A percentile compares a stretch with the other conserved stretches of the same genome.
phyloP scores from a whole-genome alignment of 1,139 yeast genomes.

The Sugiyamaella sp. region DNA sequence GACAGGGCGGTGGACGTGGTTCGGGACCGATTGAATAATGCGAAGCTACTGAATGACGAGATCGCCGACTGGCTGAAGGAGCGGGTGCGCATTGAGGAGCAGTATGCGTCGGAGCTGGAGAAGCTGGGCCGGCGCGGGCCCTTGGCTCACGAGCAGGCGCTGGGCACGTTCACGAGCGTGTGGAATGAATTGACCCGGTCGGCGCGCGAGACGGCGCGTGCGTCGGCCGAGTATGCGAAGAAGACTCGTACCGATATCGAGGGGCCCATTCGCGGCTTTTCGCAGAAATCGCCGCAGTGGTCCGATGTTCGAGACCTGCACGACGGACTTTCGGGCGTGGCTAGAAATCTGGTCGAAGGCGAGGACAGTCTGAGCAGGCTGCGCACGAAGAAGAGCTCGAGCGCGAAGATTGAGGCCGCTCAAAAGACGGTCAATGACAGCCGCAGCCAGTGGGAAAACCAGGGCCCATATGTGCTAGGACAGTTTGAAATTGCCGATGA shows the following conservation, averaged over 20 bases:
- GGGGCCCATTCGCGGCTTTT: conserved; percentile 37
- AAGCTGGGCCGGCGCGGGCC: conserved; percentile 34
- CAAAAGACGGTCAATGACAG: conserved; percentile 33
- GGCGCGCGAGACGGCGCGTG: conserved; percentile 37
- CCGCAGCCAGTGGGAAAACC: conserved; percentile 61
- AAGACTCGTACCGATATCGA: conserved; percentile 42
- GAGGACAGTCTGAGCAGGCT: conserved; percentile 32
- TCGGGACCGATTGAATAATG: conserved; percentile 40
- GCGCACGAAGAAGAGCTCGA: conserved; percentile 25
- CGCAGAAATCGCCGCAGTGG: conserved; percentile 36
- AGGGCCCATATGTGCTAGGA: conserved; percentile 78
- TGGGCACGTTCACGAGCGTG: conserved; percentile 42
- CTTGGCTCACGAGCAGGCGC: conserved; percentile 25
- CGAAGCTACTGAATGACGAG: conserved; percentile 38
- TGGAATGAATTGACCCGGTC: conserved; percentile 41
- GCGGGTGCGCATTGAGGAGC: conserved; percentile 41
- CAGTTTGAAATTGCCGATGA: conserved; percentile 76
- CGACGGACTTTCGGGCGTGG: conserved; percentile 36
- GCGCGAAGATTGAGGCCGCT: conserved; percentile 31
- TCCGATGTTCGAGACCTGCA: conserved; percentile 38
- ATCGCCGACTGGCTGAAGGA: conserved; percentile 46
- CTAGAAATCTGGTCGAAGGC: conserved; percentile 31
- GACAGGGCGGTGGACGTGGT: conserved; percentile 39
- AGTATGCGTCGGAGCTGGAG: conserved; percentile 43
- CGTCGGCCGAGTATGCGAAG: conserved; percentile 37